phyloP scores from a whole-genome alignment of 805 yeast genomes.

The Jamesozyma spencerorum region DNA sequence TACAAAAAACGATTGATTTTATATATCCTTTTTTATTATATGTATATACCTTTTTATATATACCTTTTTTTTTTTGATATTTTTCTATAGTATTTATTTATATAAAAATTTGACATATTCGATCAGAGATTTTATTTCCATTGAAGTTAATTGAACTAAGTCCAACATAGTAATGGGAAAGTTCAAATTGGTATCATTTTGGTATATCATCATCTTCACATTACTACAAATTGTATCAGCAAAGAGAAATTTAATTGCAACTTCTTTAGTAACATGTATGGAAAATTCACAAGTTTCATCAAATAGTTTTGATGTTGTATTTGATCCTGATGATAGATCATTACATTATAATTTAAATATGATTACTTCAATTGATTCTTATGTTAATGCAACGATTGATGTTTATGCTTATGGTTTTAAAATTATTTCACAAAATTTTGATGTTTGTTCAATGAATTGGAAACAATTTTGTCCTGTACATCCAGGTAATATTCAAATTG shows the following conservation, averaged over 20 bases:
- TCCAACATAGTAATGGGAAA: no score
- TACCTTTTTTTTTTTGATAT: no score
- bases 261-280: slow-evolving; percentile 83
- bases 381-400: slow-evolving; percentile 58
- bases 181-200: slow-evolving; percentile 1
- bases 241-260: slow-evolving; percentile 42
- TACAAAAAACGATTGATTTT: no score
- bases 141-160: no score
- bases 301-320: slow-evolving; percentile 60
- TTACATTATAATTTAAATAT: slow-evolving; percentile 63
- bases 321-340: slow-evolving; percentile 63
- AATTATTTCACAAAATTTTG: slow-evolving; percentile 47
- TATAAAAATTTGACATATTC: no score
- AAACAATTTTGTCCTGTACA: slow-evolving; percentile 84
- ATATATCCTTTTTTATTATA: no score
- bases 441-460: slow-evolving; percentile 60
- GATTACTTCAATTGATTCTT: slow-evolving; percentile 56
- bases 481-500: slow-evolving; percentile 74
- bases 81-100: no score
- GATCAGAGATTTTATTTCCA: no score
- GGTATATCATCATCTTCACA: slow-evolving; percentile 1
- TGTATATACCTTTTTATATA: no score
- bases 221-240: slow-evolving; percentile 3
- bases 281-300: slow-evolving; percentile 67
- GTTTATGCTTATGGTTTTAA: slow-evolving; percentile 87